Conservation (phyloP, 1,139 yeast species). For the Hemisphaericaspora subhashii region DNA sequence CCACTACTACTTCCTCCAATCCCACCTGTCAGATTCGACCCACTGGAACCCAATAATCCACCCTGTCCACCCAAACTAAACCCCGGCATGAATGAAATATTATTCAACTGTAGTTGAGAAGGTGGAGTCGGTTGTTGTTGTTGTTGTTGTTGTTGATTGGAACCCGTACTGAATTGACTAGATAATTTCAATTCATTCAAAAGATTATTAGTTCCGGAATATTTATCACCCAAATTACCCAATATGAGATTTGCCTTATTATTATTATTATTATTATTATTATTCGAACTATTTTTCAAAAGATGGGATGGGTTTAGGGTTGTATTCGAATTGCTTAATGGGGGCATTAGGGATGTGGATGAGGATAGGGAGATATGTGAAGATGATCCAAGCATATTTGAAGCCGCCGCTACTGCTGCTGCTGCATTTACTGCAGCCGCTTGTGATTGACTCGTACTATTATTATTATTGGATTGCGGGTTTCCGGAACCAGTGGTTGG, state of each 20-base stretch:
- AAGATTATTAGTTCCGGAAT: neutral
- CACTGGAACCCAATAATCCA: neutral
- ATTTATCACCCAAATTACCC: neutral
- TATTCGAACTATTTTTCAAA: conserved; percentile 17
- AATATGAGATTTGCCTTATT: too few relatives aligned
- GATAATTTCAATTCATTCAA: conserved; percentile 6
- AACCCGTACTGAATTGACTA: conserved; percentile 5
- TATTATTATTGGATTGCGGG: too few relatives aligned
- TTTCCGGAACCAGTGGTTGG: conserved; percentile 16
- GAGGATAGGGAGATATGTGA: conserved; percentile 2
- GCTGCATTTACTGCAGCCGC: conserved; percentile 7
- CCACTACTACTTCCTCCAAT: neutral
- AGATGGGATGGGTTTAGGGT: conserved; percentile 30
- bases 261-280: too few relatives aligned
- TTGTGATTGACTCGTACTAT: too few relatives aligned
- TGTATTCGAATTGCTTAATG: conserved; percentile 14
- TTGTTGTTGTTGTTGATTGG: neutral
- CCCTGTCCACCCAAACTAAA: conserved; percentile 3
- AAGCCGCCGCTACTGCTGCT: neutral
- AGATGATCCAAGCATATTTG: conserved; percentile 2
- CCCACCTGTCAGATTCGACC: neutral
- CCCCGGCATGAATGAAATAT: conserved; percentile 8
- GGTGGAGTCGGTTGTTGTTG: neutral
- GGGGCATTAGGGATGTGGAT: conserved; percentile 16
- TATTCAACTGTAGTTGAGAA: conserved; percentile 1